These are phyloP conservation scores for Aspergillus melleus DNA, from an alignment of 2,329 filamentous ascomycete genomes.

Conservation along the genomic window DNA sequence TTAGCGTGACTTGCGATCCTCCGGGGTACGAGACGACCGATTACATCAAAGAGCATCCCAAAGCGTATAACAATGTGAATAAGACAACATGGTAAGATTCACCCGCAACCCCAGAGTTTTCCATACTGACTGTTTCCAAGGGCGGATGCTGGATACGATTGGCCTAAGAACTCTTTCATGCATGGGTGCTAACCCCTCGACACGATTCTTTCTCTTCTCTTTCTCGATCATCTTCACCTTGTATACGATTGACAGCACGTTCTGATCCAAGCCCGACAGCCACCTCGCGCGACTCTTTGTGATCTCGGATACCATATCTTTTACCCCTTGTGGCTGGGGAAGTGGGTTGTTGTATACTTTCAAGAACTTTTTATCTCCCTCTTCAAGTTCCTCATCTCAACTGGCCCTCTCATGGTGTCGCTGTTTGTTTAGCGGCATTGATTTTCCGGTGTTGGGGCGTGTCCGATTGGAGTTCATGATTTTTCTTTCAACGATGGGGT, in stretches of 20 bases:
- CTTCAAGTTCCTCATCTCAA: background rate
- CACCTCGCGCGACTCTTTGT: background rate
- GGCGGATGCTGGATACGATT: constrained; percentile 53
- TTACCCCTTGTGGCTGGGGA: too few species aligned
- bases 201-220: background rate
- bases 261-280: background rate
- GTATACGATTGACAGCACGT: background rate
- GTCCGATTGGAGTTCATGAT: background rate
- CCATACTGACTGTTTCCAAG: constrained; percentile 25
- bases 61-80: constrained; percentile 64
- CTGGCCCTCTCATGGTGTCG: background rate
- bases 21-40: constrained; percentile 64
- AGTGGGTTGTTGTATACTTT: too few species aligned
- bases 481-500: background rate
- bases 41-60: constrained; percentile 64
- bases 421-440: background rate
- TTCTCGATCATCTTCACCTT: background rate
- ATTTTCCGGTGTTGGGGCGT: background rate
- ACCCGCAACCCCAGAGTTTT: background rate
- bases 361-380: too few species aligned
- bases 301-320: background rate
- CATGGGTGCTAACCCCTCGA: constrained; percentile 49
- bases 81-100: constrained; percentile 59
- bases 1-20: constrained; percentile 67
- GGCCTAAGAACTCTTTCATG: constrained; percentile 64